phyloP scores from a whole-genome alignment of 78 protist species.

The Dictyostelium purpureum region DNA sequence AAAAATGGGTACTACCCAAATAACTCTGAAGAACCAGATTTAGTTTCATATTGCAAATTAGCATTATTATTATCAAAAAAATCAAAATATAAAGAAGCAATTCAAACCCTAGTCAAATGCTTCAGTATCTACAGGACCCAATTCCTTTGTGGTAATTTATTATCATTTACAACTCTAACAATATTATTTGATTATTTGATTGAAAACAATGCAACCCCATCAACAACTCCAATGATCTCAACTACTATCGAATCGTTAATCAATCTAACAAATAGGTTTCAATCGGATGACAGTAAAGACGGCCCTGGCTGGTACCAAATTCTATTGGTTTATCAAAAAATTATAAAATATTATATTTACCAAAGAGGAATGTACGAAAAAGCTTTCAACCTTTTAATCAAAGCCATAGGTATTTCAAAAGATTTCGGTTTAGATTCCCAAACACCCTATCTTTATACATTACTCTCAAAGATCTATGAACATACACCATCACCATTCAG shows the following conservation, averaged over 20 bases:
- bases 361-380: not conserved
- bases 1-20: too few relatives aligned
- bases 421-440: not conserved
- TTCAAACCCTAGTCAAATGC: not conserved
- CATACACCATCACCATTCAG: not conserved
- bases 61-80: conserved; percentile 10
- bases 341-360: not conserved
- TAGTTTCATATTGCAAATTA: conserved; percentile 15
- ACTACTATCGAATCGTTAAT: conserved; percentile 11
- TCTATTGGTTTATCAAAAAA: not conserved
- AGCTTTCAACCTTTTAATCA: not conserved
- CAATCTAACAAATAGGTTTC: not conserved
- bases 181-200: not conserved
- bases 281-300: conserved; percentile 2
- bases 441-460: not conserved
- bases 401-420: not conserved
- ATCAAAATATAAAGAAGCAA: conserved; percentile 15
- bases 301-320: conserved; percentile 47
- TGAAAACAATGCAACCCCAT: not conserved
- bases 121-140: not conserved
- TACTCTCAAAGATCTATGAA: not conserved
- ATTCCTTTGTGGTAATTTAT: not conserved
- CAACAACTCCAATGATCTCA: not conserved
- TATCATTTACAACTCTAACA: conserved; percentile 3
- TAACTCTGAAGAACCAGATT: conserved; percentile 7